phyloP scores from a whole-genome alignment of 1,284 basidiomycete genomes.

The Cerrena zonata region DNA sequence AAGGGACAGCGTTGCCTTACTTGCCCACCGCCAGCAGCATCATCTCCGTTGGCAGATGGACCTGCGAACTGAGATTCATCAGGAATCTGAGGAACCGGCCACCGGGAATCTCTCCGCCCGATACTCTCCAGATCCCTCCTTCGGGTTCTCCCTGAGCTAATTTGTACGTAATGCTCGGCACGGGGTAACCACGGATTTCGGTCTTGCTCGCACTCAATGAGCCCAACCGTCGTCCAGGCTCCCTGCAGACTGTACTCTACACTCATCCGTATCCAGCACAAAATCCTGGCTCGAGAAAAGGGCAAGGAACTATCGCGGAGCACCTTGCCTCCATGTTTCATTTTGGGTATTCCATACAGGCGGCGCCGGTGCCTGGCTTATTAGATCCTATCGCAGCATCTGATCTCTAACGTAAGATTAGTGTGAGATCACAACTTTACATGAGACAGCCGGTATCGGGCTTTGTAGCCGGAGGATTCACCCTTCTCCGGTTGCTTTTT shows the following conservation, averaged over 20 bases:
- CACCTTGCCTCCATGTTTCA: background rate
- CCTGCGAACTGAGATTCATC: constrained; percentile 23
- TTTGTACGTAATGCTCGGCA: constrained; percentile 4
- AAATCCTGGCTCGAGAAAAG: no score
- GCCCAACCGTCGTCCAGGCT: background rate
- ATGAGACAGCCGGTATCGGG: constrained; percentile 3
- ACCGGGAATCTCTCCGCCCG: constrained; percentile 27
- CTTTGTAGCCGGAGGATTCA: background rate
- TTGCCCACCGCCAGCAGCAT: constrained; percentile 2
- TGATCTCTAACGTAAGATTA: constrained; percentile 10
- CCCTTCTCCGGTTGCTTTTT: background rate
- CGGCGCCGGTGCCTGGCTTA: constrained; percentile 5
- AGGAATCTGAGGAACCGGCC: constrained; percentile 27
- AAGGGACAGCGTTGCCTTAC: background rate
- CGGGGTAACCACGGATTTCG: background rate
- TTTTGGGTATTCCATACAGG: background rate
- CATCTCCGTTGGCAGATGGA: constrained; percentile 9
- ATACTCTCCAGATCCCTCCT: constrained; percentile 21
- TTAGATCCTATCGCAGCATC: constrained; percentile 9
- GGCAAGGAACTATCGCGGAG: no score
- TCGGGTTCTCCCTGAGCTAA: background rate
- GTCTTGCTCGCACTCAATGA: background rate
- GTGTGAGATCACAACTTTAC: background rate
- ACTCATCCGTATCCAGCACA: no score
- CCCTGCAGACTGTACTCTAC: background rate